A percentile compares a stretch with the other conserved stretches of the same genome.
Conservation (phyloP, 192 early-diverging fungal genomes). For the Coemansia sp. region DNA sequence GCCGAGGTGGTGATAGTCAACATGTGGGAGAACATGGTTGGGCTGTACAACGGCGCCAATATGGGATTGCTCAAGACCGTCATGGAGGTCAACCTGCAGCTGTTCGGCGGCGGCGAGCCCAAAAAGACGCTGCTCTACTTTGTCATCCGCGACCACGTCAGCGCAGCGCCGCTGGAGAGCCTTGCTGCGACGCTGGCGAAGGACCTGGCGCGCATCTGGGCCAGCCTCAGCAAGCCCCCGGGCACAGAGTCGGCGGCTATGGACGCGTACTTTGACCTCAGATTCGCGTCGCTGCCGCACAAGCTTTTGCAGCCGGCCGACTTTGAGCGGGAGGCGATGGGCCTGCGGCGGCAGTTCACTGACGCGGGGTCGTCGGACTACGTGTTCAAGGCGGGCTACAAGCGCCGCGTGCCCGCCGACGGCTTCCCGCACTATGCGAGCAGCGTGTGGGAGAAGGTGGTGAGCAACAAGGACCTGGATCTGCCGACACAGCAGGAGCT, state of each 20-base stretch:
- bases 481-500: conserved; percentile 98
- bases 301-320: conserved; percentile 82
- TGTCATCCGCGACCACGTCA: conserved; percentile 95
- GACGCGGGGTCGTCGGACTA: conserved; percentile 69
- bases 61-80: conserved; percentile 99
- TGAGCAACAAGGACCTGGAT: conserved; percentile 94
- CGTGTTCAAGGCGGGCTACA: conserved; percentile 84
- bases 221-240: conserved; percentile 82
- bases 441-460: conserved; percentile 95
- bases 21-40: conserved; percentile 98
- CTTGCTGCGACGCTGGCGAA: conserved; percentile 74
- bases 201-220: conserved; percentile 94
- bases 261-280: conserved; percentile 90
- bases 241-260: conserved; percentile 77
- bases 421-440: conserved; percentile 93
- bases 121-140: conserved; percentile 92
- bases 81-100: conserved; percentile 97
- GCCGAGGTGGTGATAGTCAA: conserved; percentile 96
- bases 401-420: conserved; percentile 93
- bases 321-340: conserved; percentile 73
- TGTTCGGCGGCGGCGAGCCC: conserved; percentile 85
- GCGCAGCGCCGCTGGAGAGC: conserved; percentile 80
- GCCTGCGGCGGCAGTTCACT: conserved; percentile 76
- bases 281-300: conserved; percentile 89
- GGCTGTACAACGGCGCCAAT: conserved; percentile 98